Percentiles rank a stretch among this genome's conserved stretches.
Conservation (phyloP, 2,329 filamentous ascomycete genomes). For the Exophiala spinifera region DNA sequence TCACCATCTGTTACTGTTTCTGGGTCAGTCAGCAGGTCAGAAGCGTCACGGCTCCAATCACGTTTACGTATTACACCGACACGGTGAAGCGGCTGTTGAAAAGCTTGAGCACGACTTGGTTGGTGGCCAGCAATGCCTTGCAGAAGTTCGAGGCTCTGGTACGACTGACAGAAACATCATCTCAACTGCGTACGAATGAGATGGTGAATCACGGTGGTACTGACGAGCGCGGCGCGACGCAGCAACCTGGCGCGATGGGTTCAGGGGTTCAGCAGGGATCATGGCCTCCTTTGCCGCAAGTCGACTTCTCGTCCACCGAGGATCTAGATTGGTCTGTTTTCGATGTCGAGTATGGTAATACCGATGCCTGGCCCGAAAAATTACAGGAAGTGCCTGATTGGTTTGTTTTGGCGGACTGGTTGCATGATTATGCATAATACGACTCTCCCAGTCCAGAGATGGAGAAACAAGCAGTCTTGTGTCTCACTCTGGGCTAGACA, state of each 20-base stretch:
- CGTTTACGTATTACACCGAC: background rate
- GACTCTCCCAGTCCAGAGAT: too few relatives aligned
- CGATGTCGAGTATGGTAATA: background rate
- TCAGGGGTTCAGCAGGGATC: background rate
- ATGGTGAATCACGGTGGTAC: too few relatives aligned
- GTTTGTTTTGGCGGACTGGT: background rate
- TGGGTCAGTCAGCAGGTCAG: slow-evolving; percentile 2
- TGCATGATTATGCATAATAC: background rate
- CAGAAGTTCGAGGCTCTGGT: too few relatives aligned
- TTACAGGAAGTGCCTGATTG: background rate
- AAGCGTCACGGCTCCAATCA: background rate
- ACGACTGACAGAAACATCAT: too few relatives aligned
- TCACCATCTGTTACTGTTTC: background rate
- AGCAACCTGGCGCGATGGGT: too few relatives aligned
- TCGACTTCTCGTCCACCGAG: background rate
- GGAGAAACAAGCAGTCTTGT: too few relatives aligned
- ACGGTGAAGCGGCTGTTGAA: too few relatives aligned
- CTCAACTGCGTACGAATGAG: too few relatives aligned
- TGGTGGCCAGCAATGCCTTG: too few relatives aligned
- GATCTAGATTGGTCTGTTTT: slow-evolving; percentile 1
- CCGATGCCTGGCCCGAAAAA: background rate
- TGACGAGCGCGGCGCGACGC: too few relatives aligned
- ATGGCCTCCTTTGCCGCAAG: background rate
- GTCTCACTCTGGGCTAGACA: too few relatives aligned
- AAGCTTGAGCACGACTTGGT: too few relatives aligned